Evolutionary conservation across 164 flowering plant genomes (phyloP), one percentile per base, ranked within the genome.

Genomic region (Annona cherimola): DNA sequence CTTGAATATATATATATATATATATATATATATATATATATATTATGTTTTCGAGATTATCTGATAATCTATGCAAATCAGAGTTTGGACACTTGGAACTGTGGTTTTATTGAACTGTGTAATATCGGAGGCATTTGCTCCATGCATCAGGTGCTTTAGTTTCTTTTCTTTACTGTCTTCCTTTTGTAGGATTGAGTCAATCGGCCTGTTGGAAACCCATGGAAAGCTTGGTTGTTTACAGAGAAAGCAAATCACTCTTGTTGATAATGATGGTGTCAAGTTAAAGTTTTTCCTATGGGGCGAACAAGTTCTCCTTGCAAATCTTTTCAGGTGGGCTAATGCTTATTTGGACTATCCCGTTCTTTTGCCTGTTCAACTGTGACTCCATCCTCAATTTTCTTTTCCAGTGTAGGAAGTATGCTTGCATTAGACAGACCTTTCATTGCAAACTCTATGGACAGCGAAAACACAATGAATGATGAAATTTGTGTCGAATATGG

Each of bases 401-500:
- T 54, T 79, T 74, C 63, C 91, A 92, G 99, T 79, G 83, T 88
- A 46, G 97, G 97, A 76, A 90, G 96, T 73, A 87, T 87, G 93
- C 90, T 95, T 76, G 99, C 94, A 69, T 71, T 95, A 74, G 97
- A 95, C 80, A 86, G 83, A 73, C 99, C 99, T 64, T 95, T 84
- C 71, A 81, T 95, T 77, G 82, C 92, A 79, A 85, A 81, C 80
- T 76, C 84, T 18, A 26, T 44, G 42, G 89, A 84, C 61, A 77
- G 86, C 77, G 82, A 66, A 39, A 73, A 80, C 9, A 87, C 83
- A 73, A 61, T 81, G 64, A 71, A 70, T 46, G 86, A 79, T 67
- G 88, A 85, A 70, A 50, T 93, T 63, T 91, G 90, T 81, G 94
- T 95, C 82, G 99, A 95, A 83, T 95, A 89, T 85, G 99, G 99